Percentiles rank a stretch among this genome's conserved stretches.
These are phyloP conservation scores for Backusella westeae DNA, from an alignment of 192 early-diverging fungal species.

Conservation along the genomic window DNA sequence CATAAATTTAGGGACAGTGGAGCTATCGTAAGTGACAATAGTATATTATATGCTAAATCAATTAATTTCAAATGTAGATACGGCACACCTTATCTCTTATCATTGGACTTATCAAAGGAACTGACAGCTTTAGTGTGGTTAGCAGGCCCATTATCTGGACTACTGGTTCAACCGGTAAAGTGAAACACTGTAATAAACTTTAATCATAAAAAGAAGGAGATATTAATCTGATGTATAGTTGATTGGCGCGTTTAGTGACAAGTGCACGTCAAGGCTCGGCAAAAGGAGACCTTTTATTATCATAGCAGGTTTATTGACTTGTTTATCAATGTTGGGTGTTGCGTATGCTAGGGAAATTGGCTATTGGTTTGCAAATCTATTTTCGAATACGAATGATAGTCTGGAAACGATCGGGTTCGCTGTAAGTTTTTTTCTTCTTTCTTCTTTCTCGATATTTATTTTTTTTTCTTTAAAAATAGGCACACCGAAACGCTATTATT, in stretches of 20 bases:
- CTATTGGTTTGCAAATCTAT: background rate
- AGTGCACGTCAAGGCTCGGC: conserved; percentile 66
- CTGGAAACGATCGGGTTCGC: background rate
- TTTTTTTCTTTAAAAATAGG: conserved; percentile 4
- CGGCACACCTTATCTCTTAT: conserved; percentile 73
- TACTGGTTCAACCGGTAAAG: conserved; percentile 25
- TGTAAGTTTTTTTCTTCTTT: background rate
- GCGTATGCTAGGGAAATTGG: conserved; percentile 75
- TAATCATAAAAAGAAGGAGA: background rate
- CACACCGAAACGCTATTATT: conserved; percentile 45
- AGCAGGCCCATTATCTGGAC: conserved; percentile 67
- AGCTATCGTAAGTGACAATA: conserved; percentile 45
- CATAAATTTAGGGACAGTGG: conserved; percentile 63
- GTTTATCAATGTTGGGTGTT: conserved; percentile 67
- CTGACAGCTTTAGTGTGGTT: conserved; percentile 78
- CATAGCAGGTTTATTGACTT: conserved; percentile 56
- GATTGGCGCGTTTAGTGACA: conserved; percentile 84
- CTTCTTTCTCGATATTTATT: background rate
- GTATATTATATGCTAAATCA: background rate
- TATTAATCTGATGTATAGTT: conserved; percentile 31
- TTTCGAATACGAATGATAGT: background rate
- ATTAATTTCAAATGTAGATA: conserved; percentile 39
- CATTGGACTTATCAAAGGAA: conserved; percentile 59
- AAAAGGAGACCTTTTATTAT: conserved; percentile 86
- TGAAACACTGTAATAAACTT: background rate